Conservation (phyloP, 2,329 filamentous ascomycete species). For the Trichoderma simmonsii region DNA sequence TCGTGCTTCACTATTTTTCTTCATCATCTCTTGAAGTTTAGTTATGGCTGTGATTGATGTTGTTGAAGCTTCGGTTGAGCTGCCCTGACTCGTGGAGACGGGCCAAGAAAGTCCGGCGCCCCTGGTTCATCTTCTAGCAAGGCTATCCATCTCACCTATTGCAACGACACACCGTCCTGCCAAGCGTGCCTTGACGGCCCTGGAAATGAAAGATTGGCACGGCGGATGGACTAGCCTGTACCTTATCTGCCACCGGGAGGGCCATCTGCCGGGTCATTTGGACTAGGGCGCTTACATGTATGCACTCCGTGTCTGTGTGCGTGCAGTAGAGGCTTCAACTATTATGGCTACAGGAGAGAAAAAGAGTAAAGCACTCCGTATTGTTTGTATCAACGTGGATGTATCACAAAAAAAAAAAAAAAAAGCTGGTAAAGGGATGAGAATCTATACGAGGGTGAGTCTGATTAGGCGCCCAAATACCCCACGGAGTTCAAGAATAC, state of each 20-base stretch:
- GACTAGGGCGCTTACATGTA: not conserved
- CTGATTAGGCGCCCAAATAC: not conserved
- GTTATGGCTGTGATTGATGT: not conserved
- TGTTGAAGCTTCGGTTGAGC: not conserved
- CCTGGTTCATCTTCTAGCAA: not conserved
- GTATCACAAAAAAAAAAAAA: not conserved
- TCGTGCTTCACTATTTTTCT: not conserved
- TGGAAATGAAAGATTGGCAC: not conserved
- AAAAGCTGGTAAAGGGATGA: not conserved
- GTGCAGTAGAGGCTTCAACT: not conserved
- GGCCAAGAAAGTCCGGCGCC: not conserved
- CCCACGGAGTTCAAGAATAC: not conserved
- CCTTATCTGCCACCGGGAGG: conserved; percentile 9
- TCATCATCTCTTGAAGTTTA: not conserved
- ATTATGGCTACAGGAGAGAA: not conserved
- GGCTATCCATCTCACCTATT: not conserved
- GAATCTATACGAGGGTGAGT: not conserved
- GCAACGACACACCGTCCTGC: not conserved
- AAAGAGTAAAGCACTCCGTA: not conserved
- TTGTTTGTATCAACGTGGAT: not conserved
- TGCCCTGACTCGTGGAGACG: not conserved
- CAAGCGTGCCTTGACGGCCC: not conserved
- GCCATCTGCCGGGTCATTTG: not conserved
- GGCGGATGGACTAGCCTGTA: not conserved
- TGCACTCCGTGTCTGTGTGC: not conserved